Evolutionary conservation across 331 rosid species (phyloP).

Genomic region (Prunus yedoensis): DNA sequence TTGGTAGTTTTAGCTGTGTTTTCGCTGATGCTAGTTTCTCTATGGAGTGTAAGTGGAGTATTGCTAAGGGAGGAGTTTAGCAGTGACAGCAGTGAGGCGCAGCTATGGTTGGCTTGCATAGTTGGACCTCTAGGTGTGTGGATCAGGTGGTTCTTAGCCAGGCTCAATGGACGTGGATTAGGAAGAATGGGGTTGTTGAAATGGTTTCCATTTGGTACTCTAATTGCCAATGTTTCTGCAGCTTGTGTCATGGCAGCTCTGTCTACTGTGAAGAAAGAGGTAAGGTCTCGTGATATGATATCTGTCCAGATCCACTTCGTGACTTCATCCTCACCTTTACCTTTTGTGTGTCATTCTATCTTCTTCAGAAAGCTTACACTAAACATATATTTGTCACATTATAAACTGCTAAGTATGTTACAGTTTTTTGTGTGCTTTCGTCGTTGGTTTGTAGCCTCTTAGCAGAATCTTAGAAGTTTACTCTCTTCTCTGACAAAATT

Average conservation of each 20-base stretch:
- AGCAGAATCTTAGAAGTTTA: not conserved
- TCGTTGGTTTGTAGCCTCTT: not conserved
- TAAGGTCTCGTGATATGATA: conserved; percentile 27
- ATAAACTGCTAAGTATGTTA: not conserved
- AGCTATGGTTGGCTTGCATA: conserved; percentile 74
- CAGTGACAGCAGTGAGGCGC: conserved; percentile 43
- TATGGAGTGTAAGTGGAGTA: conserved; percentile 59
- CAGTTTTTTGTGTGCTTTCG: not conserved
- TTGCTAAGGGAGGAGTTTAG: conserved; percentile 41
- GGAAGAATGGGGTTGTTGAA: conserved; percentile 48
- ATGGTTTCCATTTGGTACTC: conserved; percentile 87
- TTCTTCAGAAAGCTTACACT: not conserved
- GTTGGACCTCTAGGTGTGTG: conserved; percentile 87
- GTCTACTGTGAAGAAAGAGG: conserved; percentile 49
- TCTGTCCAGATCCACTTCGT: not conserved
- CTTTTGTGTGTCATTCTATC: not conserved
- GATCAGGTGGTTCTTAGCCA: conserved; percentile 91
- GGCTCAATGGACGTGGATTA: conserved; percentile 82
- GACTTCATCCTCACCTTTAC: not conserved
- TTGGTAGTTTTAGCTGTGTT: conserved; percentile 41
- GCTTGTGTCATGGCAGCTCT: conserved; percentile 80
- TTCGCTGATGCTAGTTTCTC: conserved; percentile 39
- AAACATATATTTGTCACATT: not conserved
- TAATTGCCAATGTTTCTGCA: conserved; percentile 82
- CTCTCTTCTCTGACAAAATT: not conserved